phyloP scores from a whole-genome alignment of 1,284 basidiomycete genomes.

The Tilletia caries region DNA sequence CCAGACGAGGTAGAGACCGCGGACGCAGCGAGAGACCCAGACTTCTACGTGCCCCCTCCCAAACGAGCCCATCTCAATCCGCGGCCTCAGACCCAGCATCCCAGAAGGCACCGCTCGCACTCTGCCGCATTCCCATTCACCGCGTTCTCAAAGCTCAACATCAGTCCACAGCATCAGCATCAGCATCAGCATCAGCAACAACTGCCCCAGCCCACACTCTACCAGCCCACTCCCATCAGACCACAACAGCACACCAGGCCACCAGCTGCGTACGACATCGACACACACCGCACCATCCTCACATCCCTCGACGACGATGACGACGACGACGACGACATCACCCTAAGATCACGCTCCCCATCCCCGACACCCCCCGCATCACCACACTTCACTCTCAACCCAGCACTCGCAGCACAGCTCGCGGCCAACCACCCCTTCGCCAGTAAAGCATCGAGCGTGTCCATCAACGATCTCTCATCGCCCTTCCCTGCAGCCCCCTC shows the following conservation, averaged over 20 bases:
- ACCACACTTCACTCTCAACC: neutral
- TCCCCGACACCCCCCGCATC: neutral
- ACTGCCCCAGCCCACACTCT: neutral
- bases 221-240: neutral
- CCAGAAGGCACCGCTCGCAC: neutral
- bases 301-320: neutral
- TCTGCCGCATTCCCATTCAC: neutral
- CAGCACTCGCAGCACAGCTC: constrained; percentile 3
- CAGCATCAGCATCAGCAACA: neutral
- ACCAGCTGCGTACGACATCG: neutral
- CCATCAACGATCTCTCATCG: neutral
- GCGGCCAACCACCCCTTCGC: constrained; percentile 3
- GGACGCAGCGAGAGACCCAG: neutral
- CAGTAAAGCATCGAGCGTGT: neutral
- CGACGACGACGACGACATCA: neutral
- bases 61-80: constrained; percentile 1
- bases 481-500: neutral
- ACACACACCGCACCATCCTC: neutral
- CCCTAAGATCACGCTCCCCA: neutral
- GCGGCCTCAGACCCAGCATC: neutral
- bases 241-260: neutral
- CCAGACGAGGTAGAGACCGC: neutral
- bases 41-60: neutral
- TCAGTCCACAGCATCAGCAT: neutral
- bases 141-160: constrained; percentile 1